A percentile compares a stretch with the other conserved stretches of the same genome.
phyloP scores from a whole-genome alignment of 1,284 basidiomycete genomes.

The Kwoniella shivajii region DNA sequence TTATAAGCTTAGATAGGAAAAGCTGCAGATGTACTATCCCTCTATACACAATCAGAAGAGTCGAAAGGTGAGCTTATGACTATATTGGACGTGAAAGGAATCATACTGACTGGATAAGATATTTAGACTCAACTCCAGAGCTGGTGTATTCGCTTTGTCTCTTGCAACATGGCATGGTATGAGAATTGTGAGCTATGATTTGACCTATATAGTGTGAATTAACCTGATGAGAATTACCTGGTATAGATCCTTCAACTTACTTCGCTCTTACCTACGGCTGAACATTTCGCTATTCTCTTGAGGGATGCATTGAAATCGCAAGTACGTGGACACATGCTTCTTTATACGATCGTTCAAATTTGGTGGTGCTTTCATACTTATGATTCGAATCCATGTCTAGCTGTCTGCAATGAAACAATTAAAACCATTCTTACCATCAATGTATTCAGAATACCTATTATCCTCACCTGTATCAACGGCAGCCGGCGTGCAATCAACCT shows the following conservation, averaged over 20 bases:
- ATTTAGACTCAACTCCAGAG: slow-evolving; percentile 73
- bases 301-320: slow-evolving; percentile 89
- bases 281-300: slow-evolving; percentile 87
- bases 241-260: slow-evolving; percentile 89
- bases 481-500: slow-evolving; percentile 49
- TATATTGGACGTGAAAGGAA: no score
- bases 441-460: slow-evolving; percentile 93
- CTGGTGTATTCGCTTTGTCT: slow-evolving; percentile 92
- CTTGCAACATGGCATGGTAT: slow-evolving; percentile 93
- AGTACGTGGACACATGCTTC: slow-evolving; percentile 22
- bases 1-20: slow-evolving; percentile 86
- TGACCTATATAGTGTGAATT: neutral
- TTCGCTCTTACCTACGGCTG: slow-evolving; percentile 90
- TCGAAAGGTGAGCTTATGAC: slow-evolving; percentile 71
- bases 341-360: neutral
- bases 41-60: slow-evolving; percentile 87
- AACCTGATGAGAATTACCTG: slow-evolving; percentile 12
- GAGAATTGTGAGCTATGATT: slow-evolving; percentile 71
- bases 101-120: neutral
- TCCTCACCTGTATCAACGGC: slow-evolving; percentile 6
- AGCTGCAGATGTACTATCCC: slow-evolving; percentile 91
- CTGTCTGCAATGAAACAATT: slow-evolving; percentile 90
- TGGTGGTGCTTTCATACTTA: neutral
- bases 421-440: slow-evolving; percentile 86
- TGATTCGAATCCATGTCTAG: slow-evolving; percentile 53